A percentile compares a stretch with the other conserved stretches of the same genome.
phyloP scores from a whole-genome alignment of 2,329 filamentous ascomycete genomes.

The Graphilbum ipis-grandicollis region DNA sequence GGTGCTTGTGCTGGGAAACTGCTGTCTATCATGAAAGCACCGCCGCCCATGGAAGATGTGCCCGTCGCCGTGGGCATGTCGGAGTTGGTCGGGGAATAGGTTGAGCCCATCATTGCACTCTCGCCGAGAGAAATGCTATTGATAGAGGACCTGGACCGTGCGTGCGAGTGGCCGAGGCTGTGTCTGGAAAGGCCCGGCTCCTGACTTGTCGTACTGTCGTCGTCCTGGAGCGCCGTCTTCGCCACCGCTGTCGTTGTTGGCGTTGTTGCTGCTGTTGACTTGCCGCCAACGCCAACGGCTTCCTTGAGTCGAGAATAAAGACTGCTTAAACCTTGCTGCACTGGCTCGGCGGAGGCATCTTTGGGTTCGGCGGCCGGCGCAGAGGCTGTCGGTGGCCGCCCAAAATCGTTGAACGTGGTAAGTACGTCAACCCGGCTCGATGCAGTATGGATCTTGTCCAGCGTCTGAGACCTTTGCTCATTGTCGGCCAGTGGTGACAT shows the following conservation, averaged over 20 bases:
- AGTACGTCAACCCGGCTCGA: slow-evolving; percentile 73
- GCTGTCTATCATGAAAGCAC: slow-evolving; percentile 20
- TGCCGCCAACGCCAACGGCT: slow-evolving; percentile 58
- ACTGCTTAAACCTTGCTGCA: slow-evolving; percentile 76
- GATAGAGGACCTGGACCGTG: slow-evolving; percentile 15
- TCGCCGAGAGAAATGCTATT: slow-evolving; percentile 13
- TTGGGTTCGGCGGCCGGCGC: slow-evolving; percentile 47
- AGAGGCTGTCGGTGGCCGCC: slow-evolving; percentile 41
- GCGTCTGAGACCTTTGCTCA: slow-evolving; percentile 56
- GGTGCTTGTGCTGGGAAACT: slow-evolving; percentile 19
- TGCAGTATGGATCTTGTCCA: slow-evolving; percentile 76
- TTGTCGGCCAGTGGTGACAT: slow-evolving; percentile 48
- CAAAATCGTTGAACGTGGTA: slow-evolving; percentile 90
- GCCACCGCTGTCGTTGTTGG: too few relatives aligned
- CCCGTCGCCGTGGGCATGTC: slow-evolving; percentile 18
- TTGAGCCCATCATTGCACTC: slow-evolving; percentile 14
- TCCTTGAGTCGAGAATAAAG: slow-evolving; percentile 75
- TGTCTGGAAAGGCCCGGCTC: slow-evolving; percentile 22
- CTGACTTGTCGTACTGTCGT: slow-evolving; percentile 24
- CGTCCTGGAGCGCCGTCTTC: too few relatives aligned
- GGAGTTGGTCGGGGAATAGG: slow-evolving; percentile 15
- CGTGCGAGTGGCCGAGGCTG: slow-evolving; percentile 16
- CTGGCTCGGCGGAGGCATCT: slow-evolving; percentile 50
- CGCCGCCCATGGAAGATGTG: slow-evolving; percentile 19
- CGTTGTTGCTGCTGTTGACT: slow-evolving; percentile 10